Base-by-base conservation (phyloP, 2,329 filamentous ascomycete species). In the Diaporthe sp. region DNA sequence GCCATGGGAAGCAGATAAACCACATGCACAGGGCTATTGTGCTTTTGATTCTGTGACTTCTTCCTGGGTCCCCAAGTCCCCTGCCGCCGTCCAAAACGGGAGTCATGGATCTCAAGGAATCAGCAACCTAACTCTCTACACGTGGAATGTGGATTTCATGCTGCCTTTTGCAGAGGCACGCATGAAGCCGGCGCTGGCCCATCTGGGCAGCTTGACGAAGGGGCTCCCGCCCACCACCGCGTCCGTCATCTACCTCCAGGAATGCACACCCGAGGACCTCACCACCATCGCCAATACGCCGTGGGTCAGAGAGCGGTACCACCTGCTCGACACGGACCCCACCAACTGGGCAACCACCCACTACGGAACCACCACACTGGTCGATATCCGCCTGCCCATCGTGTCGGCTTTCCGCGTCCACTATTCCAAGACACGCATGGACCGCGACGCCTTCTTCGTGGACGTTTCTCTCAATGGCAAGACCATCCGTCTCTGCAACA, bases 361-460 rank as follows among this genome's bases (percentile, higher is more conserved):
- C 35, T 91, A 90, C 75, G 89, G 89, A 6, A 91, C 89, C 0
- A 84, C 82, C 9, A 89, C 85, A 0, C 83, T 91, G 15, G 76
- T 91, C 1, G 87, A 89, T 72, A 81, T 80, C n/a, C 81, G 84
- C 3, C 78, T 91, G 7, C 78, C 80, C 7, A 81, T 91, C 70
- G 75, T 80, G 0, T 77, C 80, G 0, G 84, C 86, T 30, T 91
- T 90, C 74, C 85, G 90, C 8, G 84, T 91, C 0, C 84, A 85
- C 47, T 90, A 89, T 70, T 83, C 82, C 61, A 77, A 82, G 27
- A 88, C 87, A 3, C 79, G 79, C 15, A 89, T 90, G 83, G 84
- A 86, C 58, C 83, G 89, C 8, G 89, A 91, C 77, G 89, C 82
- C 3, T 79, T 90, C 1, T 90, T 91, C 72, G 83, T 90, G n/a